These are phyloP conservation scores for Biscogniauxia sp. DNA, from an alignment of 2,329 filamentous ascomycete species.

Conservation along the genomic window DNA sequence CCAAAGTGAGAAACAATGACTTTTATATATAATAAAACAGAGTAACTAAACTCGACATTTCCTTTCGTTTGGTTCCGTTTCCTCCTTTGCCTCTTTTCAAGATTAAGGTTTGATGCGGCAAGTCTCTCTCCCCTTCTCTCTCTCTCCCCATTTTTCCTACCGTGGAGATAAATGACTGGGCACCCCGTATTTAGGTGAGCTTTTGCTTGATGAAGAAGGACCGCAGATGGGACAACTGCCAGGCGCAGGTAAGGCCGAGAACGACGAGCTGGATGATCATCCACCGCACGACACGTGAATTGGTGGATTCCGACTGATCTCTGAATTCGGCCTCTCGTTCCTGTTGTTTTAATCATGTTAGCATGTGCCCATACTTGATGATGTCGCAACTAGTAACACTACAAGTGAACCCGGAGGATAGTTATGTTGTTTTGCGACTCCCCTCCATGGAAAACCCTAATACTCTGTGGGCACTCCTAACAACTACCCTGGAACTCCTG, in stretches of 20 bases:
- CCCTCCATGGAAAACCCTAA: too few species aligned
- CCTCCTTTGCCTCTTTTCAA: too few species aligned
- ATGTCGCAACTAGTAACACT: neutral
- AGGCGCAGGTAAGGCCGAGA: conserved; percentile 84
- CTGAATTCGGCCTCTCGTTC: conserved; percentile 97
- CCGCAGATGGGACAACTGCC: conserved; percentile 93
- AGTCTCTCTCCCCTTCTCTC: too few species aligned
- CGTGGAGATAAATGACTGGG: neutral
- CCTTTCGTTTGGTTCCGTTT: too few species aligned
- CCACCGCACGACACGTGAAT: conserved; percentile 89
- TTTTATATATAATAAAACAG: too few species aligned
- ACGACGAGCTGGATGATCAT: conserved; percentile 86
- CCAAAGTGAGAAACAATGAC: too few species aligned
- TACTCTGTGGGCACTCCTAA: too few species aligned
- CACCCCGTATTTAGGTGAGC: conserved; percentile 68
- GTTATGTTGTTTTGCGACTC: too few species aligned
- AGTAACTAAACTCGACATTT: too few species aligned
- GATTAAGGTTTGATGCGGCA: too few species aligned
- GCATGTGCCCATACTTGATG: neutral
- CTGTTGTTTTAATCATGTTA: conserved; percentile 42
- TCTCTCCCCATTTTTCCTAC: too few species aligned
- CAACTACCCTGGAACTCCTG: too few species aligned
- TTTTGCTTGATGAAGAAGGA: conserved; percentile 99
- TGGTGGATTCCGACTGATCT: conserved; percentile 94
- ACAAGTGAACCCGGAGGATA: neutral